These are phyloP conservation scores for Xerophyta viscosa DNA, from an alignment of 106 monocot species.

Conservation along the genomic window DNA sequence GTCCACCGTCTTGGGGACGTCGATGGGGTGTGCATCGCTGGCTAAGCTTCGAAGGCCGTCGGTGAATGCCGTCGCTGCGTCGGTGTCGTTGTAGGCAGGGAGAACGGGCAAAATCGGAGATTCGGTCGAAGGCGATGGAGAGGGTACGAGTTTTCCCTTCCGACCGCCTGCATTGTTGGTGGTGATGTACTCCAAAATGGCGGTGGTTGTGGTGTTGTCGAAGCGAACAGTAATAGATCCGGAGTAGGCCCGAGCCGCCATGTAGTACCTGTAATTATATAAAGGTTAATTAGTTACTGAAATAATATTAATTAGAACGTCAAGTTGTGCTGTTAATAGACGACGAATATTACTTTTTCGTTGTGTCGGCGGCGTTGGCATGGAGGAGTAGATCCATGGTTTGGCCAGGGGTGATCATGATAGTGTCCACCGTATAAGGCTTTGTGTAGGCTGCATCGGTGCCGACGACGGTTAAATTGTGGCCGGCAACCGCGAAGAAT, in stretches of 20 bases:
- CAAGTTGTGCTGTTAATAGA: no score
- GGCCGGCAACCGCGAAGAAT: constrained; percentile 46
- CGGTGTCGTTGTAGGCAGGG: constrained; percentile 24
- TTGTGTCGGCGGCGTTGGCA: constrained; percentile 11
- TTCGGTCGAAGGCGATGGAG: no score
- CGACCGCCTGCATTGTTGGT: not conserved
- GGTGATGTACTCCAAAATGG: constrained; percentile 26
- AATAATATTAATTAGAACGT: no score
- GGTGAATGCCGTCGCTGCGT: constrained; percentile 23
- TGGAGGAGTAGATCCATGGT: constrained; percentile 49
- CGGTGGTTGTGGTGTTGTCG: constrained; percentile 33
- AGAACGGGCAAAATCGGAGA: constrained; percentile 15
- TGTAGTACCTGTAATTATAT: constrained; percentile 16
- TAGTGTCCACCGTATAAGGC: constrained; percentile 29
- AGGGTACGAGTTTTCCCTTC: no score
- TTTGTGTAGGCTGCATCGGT: constrained; percentile 47
- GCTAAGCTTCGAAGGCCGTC: constrained; percentile 25
- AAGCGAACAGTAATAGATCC: not conserved
- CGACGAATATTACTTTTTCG: no score
- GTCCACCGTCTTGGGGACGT: constrained; percentile 28
- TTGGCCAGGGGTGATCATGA: constrained; percentile 56
- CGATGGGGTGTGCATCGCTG: constrained; percentile 7
- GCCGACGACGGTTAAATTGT: constrained; percentile 42
- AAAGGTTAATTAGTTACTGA: no score
- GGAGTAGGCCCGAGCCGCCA: constrained; percentile 21